Evolutionary conservation across 2,329 filamentous ascomycete species (phyloP), one percentile per base, ranked within the genome.

Genomic region (Scedosporium dehoogii): DNA sequence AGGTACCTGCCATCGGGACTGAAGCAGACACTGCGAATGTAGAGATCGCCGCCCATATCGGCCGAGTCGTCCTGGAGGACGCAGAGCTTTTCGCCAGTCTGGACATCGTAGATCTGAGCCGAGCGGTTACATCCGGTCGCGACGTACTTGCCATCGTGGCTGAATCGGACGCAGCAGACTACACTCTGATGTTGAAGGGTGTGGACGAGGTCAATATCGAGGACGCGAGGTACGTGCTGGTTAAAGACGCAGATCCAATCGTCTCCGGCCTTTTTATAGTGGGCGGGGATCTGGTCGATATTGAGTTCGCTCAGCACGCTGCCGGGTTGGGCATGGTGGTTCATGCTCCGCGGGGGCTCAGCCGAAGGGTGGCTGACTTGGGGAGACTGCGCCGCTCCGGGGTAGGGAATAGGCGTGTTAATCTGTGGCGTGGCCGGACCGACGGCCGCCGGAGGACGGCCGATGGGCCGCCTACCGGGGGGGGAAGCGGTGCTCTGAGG

Each of bases 171-270:
- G 73, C 94, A 99, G 82, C 94, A 99, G 1, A 99, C 94, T 3
- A 99, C 94, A 69, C 93, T 97, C 72, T 96, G 91, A 71, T 99
- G 94, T 64, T 86, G 85, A 61, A 99, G 83, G 63, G 92, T 96
- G 77, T 97, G 94, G 58, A 97, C 88, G 46, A 99, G 82, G 67
- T 97, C 92, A 61, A 99, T 92, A 72, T 99, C 94, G 60, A 99
- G 80, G 60, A 92, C 86, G 64, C 94, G 91, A 65, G 90, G 91
- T 44, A 97, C 89, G 63, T 88, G 85, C 55, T 93, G 92, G 76
- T 99, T 97, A 82, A 97, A 99, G 67, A 97, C 90, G 55, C 91
- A 93, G 73, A 96, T 96, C 94, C 94, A 99, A 73, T 97, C 94
- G 55, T 85, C 80, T 33, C 91, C 90, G 63, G 91, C 89, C 73